A percentile compares a stretch with the other conserved stretches of the same genome.
Conservation (phyloP, 805 yeast species). For the Grigorovia yakushimaensis region DNA sequence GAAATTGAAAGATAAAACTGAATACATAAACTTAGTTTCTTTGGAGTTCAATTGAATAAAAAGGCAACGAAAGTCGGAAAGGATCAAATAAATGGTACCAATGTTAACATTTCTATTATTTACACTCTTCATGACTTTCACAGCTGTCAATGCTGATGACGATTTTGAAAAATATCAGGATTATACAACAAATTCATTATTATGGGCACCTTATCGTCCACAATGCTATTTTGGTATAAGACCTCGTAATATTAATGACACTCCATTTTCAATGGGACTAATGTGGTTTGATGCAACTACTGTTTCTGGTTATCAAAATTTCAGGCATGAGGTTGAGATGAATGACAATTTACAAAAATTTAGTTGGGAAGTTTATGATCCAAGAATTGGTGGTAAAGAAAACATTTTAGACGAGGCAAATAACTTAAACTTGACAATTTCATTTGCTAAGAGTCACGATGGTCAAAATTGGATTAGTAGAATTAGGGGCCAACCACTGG, state of each 20-base stretch:
- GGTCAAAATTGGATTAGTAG: conserved; percentile 76
- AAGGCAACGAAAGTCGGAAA: too few relatives aligned
- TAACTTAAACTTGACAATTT: conserved; percentile 53
- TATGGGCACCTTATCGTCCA: conserved; percentile 93
- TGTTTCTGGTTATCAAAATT: conserved; percentile 40
- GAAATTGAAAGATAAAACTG: neutral
- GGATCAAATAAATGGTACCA: neutral
- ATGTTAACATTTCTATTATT: neutral
- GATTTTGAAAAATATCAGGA: conserved; percentile 17
- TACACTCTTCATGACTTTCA: neutral
- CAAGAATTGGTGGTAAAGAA: conserved; percentile 79
- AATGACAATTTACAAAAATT: conserved; percentile 60
- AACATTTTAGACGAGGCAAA: conserved; percentile 57
- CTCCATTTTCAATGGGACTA: conserved; percentile 71
- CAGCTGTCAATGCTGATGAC: neutral
- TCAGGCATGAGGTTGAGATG: conserved; percentile 72
- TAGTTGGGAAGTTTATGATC: conserved; percentile 84
- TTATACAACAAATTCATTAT: conserved; percentile 40
- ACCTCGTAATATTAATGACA: conserved; percentile 41
- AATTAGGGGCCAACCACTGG: conserved; percentile 54
- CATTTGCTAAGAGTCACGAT: conserved; percentile 62
- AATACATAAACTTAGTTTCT: too few relatives aligned
- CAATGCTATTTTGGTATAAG: conserved; percentile 78
- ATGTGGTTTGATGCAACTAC: conserved; percentile 77
- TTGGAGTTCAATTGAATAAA: too few relatives aligned